A percentile compares a stretch with the other conserved stretches of the same genome.
Evolutionary conservation across 2,329 filamentous ascomycete genomes (phyloP).

Genomic region (Hansfordia pulvinata): DNA sequence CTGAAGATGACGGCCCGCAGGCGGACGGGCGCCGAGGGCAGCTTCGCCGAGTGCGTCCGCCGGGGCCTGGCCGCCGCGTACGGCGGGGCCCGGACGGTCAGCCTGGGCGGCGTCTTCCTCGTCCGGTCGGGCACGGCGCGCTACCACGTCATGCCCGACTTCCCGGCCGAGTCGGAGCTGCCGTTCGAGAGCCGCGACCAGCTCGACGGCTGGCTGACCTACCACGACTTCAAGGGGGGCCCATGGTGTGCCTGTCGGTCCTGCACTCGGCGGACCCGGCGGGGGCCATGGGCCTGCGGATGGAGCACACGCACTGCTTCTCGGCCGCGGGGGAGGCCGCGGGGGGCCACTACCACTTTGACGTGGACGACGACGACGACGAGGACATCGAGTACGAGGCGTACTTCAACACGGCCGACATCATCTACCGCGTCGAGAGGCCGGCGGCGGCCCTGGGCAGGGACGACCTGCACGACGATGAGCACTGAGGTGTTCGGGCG

Average conservation of each 20-base stretch:
- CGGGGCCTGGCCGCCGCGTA: slow-evolving; percentile 15
- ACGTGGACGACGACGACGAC: slow-evolving; percentile 13
- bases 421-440: slow-evolving; percentile 24
- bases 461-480: too few species aligned
- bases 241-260: slow-evolving; percentile 24
- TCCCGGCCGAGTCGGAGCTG: slow-evolving; percentile 14
- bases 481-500: too few species aligned
- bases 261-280: slow-evolving; percentile 26
- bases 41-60: slow-evolving; percentile 20
- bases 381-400: slow-evolving; percentile 28
- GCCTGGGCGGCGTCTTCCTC: slow-evolving; percentile 26
- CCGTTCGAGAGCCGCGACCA: slow-evolving; percentile 15
- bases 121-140: slow-evolving; percentile 20
- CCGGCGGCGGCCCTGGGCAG: slow-evolving; percentile 3
- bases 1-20: slow-evolving; percentile 20
- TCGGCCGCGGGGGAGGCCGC: slow-evolving; percentile 13
- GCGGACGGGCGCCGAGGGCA: slow-evolving; percentile 13
- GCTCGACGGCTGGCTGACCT: slow-evolving; percentile 24
- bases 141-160: slow-evolving; percentile 31
- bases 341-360: slow-evolving; percentile 32
- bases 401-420: slow-evolving; percentile 27
- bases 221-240: slow-evolving; percentile 20
- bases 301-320: slow-evolving; percentile 34
- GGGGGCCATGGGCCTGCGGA: slow-evolving; percentile 20
- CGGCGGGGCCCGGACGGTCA: slow-evolving; percentile 18